Conservation (phyloP, 2,329 filamentous ascomycete genomes). For the Plectosphaerella sp. region DNA sequence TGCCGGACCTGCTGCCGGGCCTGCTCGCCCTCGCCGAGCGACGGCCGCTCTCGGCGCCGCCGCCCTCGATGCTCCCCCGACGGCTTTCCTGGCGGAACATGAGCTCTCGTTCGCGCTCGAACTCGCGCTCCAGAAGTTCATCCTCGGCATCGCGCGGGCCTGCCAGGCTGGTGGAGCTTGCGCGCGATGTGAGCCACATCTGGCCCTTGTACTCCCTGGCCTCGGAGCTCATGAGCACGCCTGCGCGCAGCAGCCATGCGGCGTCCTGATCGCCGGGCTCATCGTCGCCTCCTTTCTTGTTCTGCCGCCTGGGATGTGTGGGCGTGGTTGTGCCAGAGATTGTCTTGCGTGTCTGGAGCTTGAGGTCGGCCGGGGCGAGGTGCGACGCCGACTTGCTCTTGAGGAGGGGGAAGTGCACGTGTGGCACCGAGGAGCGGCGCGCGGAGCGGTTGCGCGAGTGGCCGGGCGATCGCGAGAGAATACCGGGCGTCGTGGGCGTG, state of each 20-base stretch:
- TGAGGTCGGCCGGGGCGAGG: conserved; percentile 25
- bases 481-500: conserved; percentile 59
- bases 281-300: conserved; percentile 7
- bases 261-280: conserved; percentile 40
- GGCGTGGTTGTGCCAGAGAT: conserved; percentile 27
- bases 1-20: conserved; percentile 42
- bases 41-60: conserved; percentile 17
- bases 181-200: conserved; percentile 61
- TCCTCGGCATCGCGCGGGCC: conserved; percentile 48
- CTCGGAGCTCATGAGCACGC: conserved; percentile 57
- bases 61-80: conserved; percentile 38
- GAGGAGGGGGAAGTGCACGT: conserved; percentile 28
- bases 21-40: conserved; percentile 14
- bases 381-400: conserved; percentile 64
- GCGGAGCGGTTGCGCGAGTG: conserved; percentile 42
- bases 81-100: conserved; percentile 44
- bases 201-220: conserved; percentile 65
- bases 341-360: conserved; percentile 11
- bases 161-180: conserved; percentile 58
- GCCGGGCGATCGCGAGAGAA: conserved; percentile 54
- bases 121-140: conserved; percentile 46
- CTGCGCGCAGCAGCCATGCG: conserved; percentile 63
- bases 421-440: conserved; percentile 33
- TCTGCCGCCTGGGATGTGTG: conserved; percentile 8
- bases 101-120: conserved; percentile 44